Evolutionary conservation across 2,329 filamentous ascomycete genomes (phyloP), one percentile per base, ranked within the genome.

Genomic region (Talaromyces sp.): DNA sequence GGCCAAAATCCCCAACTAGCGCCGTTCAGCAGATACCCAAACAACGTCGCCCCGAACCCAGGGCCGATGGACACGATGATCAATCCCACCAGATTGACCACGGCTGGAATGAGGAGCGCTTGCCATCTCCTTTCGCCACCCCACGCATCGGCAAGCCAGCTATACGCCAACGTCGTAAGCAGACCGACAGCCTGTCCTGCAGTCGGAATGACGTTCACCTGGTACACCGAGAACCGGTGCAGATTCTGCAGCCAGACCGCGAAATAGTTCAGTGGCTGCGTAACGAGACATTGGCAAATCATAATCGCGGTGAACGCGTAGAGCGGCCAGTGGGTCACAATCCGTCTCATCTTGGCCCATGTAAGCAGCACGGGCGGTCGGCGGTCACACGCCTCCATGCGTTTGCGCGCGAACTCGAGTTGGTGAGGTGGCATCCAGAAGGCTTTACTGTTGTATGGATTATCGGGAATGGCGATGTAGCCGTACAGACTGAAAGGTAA

Each of bases 401-500:
- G 60, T 56, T 56, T 60, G 52, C 58, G 46, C 1, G 63, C 63
- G 3, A 60, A 60, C 2, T 40, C 56, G 3, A 65, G 60, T 28
- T 63, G 56, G 5, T 40, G 40, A 0, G 44, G 25, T 48, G 46
- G 65, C 63, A 69, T 63, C 67, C 67, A 69, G 50, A 62, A 56
- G 23, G 62, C 64, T 48, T 60, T 62, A 28, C 62, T 62, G 44
- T 78, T 70, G 58, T 70, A 78, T 66, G 73, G 73, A 28, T 72
- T 70, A 48, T 75, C 73, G 1, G 72, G 72, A 12, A 74, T 63
- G 67, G 72, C 71, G 58, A 70, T 65, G 42, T 71, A 69, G 5
- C 71, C 72, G 21, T 64, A 66, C 5, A 64, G 35, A 35, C 70
- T 72, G 64, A 71, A 72, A 1, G 71, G 64, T 1, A 73, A 65